Base-by-base conservation (phyloP, 2,329 filamentous ascomycete species). In the Colletotrichum salicis region DNA sequence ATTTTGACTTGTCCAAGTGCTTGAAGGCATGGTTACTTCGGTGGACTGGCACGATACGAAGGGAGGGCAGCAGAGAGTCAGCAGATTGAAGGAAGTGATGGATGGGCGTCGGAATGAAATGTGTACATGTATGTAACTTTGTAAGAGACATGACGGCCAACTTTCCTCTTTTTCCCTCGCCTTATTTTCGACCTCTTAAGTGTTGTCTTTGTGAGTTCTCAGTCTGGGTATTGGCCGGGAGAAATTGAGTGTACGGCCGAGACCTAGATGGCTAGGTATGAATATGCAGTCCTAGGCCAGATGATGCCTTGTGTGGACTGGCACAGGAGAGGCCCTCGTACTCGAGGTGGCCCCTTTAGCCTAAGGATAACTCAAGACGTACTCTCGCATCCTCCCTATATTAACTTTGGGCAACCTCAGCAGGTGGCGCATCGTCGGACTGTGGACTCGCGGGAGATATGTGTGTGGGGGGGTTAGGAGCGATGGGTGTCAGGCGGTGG, bases 101-200 rank as follows among this genome's bases (percentile, higher is more conserved):
- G 41, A 2, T 31, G 57, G 57, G 56, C 61, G 51, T 48, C 24
- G 29, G 37, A 24, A 48, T 10, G 64, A 15, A 41, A 54, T 54
- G 55, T 62, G 64, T 71, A 67, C 13, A 67, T 41, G 57, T 61
- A 67, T 33, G 57, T 61, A 55, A 37, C 27, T 58, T 22, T 41
- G 27, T 52, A 58, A 37, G 55, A 41, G 22, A 65, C n/a, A 22
- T 58, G 24, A 58, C 37, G 33, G 63, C 19, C 63, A 55, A 41
- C 11, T 56, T 66, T 41, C 55, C 15, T 56, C 19, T 29, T 29
- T 31, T 41, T 41, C 5, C 5, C 60, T 35, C 5, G 27, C 1
- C 13, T 35, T 24, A 19, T 12, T 12, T 2, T 24, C 8, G 19
- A n/a, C 19, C 41, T 10, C 19, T 4, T 48, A 1, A 11, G 4